Conservation (phyloP, 2,329 filamentous ascomycete genomes). For the Pestalotiopsis sp. region DNA sequence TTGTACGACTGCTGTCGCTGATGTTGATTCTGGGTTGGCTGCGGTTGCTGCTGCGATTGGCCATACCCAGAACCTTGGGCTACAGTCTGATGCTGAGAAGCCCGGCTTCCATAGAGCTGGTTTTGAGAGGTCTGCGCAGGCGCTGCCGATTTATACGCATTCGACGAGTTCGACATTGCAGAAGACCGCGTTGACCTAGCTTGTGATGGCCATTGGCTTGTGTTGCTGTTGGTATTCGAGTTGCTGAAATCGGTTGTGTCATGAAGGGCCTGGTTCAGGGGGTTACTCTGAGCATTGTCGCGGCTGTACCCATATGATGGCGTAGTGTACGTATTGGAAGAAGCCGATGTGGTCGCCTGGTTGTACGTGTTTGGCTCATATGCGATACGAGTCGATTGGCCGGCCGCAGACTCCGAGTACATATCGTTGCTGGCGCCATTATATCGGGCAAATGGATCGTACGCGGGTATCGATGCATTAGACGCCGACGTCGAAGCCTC, state of each 20-base stretch:
- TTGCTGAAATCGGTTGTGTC: slow-evolving; percentile 21
- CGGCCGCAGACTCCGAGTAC: slow-evolving; percentile 5
- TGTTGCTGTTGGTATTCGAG: slow-evolving; percentile 14
- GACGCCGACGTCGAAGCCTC: slow-evolving; percentile 26
- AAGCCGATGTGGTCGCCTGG: slow-evolving; percentile 22
- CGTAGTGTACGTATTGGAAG: slow-evolving; percentile 25
- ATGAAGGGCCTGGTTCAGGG: slow-evolving; percentile 28
- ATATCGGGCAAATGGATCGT: slow-evolving; percentile 33
- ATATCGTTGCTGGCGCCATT: slow-evolving; percentile 25
- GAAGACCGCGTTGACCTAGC: not conserved
- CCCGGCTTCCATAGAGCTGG: slow-evolving; percentile 27
- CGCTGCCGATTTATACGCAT: slow-evolving; percentile 23
- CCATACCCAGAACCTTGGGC: slow-evolving; percentile 26
- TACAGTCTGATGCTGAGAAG: slow-evolving; percentile 24
- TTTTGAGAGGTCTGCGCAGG: slow-evolving; percentile 19
- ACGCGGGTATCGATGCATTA: slow-evolving; percentile 25
- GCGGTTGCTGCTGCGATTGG: slow-evolving; percentile 31
- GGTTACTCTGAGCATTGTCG: slow-evolving; percentile 21
- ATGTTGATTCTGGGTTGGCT: slow-evolving; percentile 19
- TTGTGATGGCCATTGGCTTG: slow-evolving; percentile 26
- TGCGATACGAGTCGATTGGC: slow-evolving; percentile 25
- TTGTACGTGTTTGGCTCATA: slow-evolving; percentile 30
- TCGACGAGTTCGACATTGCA: slow-evolving; percentile 16
- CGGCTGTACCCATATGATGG: slow-evolving; percentile 32
- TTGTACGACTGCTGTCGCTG: slow-evolving; percentile 29